These are phyloP conservation scores for Rhizopus stolonifer DNA, from an alignment of 371 early-diverging fungal species.

Conservation along the genomic window DNA sequence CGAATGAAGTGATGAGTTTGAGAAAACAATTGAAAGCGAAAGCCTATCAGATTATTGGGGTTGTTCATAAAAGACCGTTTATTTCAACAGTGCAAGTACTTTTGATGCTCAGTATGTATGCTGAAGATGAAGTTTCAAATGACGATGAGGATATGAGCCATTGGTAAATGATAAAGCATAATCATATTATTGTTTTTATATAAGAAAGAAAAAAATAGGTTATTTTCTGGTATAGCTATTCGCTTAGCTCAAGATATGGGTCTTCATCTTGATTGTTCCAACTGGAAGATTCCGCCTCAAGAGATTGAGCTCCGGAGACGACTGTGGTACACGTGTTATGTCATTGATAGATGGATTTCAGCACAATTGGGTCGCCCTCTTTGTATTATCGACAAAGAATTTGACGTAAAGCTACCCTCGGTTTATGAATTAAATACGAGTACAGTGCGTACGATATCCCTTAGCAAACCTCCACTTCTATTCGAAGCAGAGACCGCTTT, in stretches of 20 bases:
- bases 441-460: neutral
- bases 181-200: neutral
- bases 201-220: neutral
- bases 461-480: conserved; percentile 19
- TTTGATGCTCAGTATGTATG: conserved; percentile 33
- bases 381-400: conserved; percentile 37
- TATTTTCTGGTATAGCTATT: conserved; percentile 52
- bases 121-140: conserved; percentile 11
- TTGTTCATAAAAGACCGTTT: conserved; percentile 31
- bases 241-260: conserved; percentile 65
- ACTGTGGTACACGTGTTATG: conserved; percentile 39
- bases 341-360: conserved; percentile 41
- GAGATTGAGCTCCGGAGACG: conserved; percentile 46
- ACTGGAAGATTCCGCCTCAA: conserved; percentile 39
- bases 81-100: conserved; percentile 43
- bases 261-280: conserved; percentile 41
- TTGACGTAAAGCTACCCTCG: conserved; percentile 42
- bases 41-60: conserved; percentile 21
- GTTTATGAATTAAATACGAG: conserved; percentile 28
- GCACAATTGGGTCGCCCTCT: conserved; percentile 37
- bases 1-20: neutral
- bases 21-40: conserved; percentile 15
- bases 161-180: conserved; percentile 16
- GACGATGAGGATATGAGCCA: conserved; percentile 36
- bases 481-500: conserved; percentile 25